Conservation (phyloP, 305 asterid genomes). For the Fraxinus dipetala region DNA sequence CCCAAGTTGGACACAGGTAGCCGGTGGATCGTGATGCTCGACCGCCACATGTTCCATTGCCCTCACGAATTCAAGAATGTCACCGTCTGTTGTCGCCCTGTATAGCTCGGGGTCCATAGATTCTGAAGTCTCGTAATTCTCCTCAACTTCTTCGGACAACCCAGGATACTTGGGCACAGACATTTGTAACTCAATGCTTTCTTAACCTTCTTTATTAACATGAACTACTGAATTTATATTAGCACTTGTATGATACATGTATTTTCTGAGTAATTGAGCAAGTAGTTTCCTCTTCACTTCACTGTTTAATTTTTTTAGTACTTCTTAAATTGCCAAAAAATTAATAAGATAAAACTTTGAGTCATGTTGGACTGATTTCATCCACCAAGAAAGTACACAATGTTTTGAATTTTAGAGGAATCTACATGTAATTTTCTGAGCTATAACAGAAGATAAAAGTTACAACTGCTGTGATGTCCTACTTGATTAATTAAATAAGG, state of each 20-base stretch:
- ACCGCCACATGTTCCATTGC: slow-evolving; percentile 33
- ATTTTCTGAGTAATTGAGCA: slow-evolving; percentile 18
- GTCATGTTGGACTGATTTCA: not conserved
- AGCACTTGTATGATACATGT: not conserved
- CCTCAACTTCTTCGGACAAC: slow-evolving; percentile 31
- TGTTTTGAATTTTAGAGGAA: not conserved
- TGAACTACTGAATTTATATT: not conserved
- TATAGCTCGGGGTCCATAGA: slow-evolving; percentile 47
- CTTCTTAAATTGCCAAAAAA: not conserved
- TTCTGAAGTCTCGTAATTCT: slow-evolving; percentile 28
- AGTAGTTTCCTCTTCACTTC: slow-evolving; percentile 27
- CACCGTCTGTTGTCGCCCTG: slow-evolving; percentile 42
- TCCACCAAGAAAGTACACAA: not conserved
- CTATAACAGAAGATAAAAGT: not conserved
- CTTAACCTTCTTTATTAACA: not conserved
- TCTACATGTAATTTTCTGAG: slow-evolving; percentile 9
- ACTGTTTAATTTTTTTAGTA: not conserved
- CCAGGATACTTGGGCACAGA: slow-evolving; percentile 31
- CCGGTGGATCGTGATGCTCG: slow-evolving; percentile 27
- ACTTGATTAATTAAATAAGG: not conserved
- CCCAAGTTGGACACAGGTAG: slow-evolving; percentile 39
- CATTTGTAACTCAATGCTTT: slow-evolving; percentile 25
- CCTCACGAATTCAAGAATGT: slow-evolving; percentile 44
- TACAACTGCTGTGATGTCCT: not conserved
- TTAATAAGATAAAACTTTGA: not conserved